Conservation (phyloP, 495 filamentous ascomycete genomes). For the Pseudevernia furfuracea region DNA sequence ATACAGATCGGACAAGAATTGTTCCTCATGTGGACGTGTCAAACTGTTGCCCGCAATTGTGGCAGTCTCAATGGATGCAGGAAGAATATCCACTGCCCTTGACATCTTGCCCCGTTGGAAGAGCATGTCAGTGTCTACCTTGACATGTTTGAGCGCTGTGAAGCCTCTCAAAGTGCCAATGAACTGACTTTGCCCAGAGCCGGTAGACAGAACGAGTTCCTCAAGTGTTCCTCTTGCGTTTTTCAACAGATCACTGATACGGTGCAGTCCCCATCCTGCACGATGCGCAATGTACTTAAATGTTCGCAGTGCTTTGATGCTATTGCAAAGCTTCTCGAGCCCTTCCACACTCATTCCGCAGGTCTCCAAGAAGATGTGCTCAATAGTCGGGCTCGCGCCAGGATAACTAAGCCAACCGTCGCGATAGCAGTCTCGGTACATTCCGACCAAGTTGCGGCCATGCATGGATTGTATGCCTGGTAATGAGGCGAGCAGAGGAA, state of each 20-base stretch:
- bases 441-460: slow-evolving; percentile 22
- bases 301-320: slow-evolving; percentile 13
- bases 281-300: slow-evolving; percentile 24
- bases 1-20: slow-evolving; percentile 23
- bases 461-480: slow-evolving; percentile 19
- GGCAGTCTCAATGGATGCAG: slow-evolving; percentile 20
- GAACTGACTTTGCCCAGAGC: slow-evolving; percentile 17
- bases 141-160: slow-evolving; percentile 20
- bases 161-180: slow-evolving; percentile 22
- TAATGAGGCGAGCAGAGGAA: slow-evolving; percentile 22
- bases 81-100: slow-evolving; percentile 21
- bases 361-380: slow-evolving; percentile 21
- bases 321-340: slow-evolving; percentile 21
- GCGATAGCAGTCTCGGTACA: slow-evolving; percentile 25
- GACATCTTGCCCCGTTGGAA: slow-evolving; percentile 20
- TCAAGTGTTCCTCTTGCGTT: slow-evolving; percentile 19
- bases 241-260: slow-evolving; percentile 17
- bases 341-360: slow-evolving; percentile 26
- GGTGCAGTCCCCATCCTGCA: slow-evolving; percentile 20
- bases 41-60: slow-evolving; percentile 22
- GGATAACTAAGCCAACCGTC: slow-evolving; percentile 25
- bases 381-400: slow-evolving; percentile 22
- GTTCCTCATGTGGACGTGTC: slow-evolving; percentile 17
- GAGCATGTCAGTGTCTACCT: slow-evolving; percentile 22
- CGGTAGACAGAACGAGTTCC: slow-evolving; percentile 21